Evolutionary conservation across 2,329 filamentous ascomycete species (phyloP).

Genomic region (Taxawa tesnikishii): DNA sequence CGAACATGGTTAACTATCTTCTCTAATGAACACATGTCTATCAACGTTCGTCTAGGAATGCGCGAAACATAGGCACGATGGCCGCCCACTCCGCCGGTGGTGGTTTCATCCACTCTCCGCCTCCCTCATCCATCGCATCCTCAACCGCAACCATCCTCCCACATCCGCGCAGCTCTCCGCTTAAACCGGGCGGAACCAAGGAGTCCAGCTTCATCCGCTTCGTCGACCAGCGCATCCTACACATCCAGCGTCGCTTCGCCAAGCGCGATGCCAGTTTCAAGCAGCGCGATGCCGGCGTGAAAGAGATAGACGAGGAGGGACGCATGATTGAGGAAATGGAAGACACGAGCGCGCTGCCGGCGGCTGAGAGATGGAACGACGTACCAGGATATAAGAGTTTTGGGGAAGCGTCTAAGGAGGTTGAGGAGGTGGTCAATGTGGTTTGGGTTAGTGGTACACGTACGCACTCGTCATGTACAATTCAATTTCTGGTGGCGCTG

Average conservation of each 20-base stretch:
- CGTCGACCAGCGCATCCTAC: slow-evolving; percentile 39
- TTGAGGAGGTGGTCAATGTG: slow-evolving; percentile 64
- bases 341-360: slow-evolving; percentile 7
- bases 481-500: background rate
- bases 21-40: too few species aligned
- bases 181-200: slow-evolving; percentile 44
- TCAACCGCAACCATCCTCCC: slow-evolving; percentile 35
- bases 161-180: slow-evolving; percentile 37
- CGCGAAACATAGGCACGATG: too few species aligned
- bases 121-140: slow-evolving; percentile 32
- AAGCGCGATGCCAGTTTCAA: slow-evolving; percentile 26
- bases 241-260: slow-evolving; percentile 40
- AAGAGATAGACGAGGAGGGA: slow-evolving; percentile 8
- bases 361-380: slow-evolving; percentile 22
- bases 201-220: slow-evolving; percentile 46
- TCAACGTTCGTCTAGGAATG: too few species aligned
- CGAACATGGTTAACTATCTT: too few species aligned
- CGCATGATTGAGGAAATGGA: slow-evolving; percentile 5
- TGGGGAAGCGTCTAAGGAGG: slow-evolving; percentile 57
- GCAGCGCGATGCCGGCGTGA: slow-evolving; percentile 13
- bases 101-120: slow-evolving; percentile 37
- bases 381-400: slow-evolving; percentile 48
- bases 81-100: slow-evolving; percentile 14
- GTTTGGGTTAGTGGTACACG: slow-evolving; percentile 82
- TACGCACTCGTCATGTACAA: slow-evolving; percentile 30